Evolutionary conservation across 176 grass and related monocot species (phyloP), one percentile per base, ranked within the genome.

Genomic region (Oryza brachyantha): DNA sequence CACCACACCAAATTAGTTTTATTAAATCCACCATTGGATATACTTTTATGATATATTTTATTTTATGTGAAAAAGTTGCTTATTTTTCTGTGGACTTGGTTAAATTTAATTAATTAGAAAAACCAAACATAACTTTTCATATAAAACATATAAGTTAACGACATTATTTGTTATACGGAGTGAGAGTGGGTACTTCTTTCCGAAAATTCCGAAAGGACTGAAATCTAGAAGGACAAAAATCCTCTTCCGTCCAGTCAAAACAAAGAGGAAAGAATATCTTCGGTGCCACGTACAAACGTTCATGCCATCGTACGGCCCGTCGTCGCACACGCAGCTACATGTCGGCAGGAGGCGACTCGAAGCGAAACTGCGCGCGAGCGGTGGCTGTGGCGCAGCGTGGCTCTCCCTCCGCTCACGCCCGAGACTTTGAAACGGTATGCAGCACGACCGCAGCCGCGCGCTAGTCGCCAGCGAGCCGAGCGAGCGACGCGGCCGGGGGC

Each of bases 361-460:
- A 57, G 52, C 21, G n/a, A 57, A 57, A 10, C 0, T 57, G 59
- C 12, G 6, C 27, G 43, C 12, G 6, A 38, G 43, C 43, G 43
- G 38, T 26, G 50, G 41, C 12, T 21, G 68, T 8, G n/a, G 57
- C 68, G 21, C 14, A 9, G 28, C 24, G 6, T n/a, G 57, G 8
- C 17, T 10, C 3, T 38, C 22, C 29, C 1, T 31, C 11, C 16
- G 61, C 17, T 13, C 66, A 60, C 8, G n/a, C 46, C 32, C 3
- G 39, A 32, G 72, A 81, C 78, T 86, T 86, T 82, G 78, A 81
- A 86, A 50, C 54, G 84, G 84, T 86, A 75, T 50, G 80, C 77
- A 13, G 3, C 31, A 4, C 7, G 13, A 19, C 43, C 7, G 75
- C 29, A 8, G 74, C 58, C 29, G 2, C 35, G 31, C 6, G 39